phyloP scores from a whole-genome alignment of 306 rosid species.

The Citrullus colocynthis region DNA sequence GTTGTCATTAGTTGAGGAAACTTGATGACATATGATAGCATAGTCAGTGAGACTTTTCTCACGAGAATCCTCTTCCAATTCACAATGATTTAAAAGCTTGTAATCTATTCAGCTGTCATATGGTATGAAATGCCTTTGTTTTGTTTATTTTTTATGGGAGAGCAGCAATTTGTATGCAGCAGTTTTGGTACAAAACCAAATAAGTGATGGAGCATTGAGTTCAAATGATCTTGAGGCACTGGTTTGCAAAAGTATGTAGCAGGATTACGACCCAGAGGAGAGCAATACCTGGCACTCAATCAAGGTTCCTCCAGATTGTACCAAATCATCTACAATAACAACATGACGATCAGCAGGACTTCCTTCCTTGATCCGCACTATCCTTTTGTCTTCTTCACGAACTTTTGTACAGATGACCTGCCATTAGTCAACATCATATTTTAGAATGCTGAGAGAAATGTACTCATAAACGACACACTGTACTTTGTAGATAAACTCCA shows the following conservation, averaged over 20 bases:
- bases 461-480: neutral
- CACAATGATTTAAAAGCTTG: neutral
- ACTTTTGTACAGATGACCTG: slow-evolving; percentile 89
- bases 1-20: neutral
- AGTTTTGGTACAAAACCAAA: neutral
- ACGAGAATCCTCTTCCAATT: neutral
- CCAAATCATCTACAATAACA: slow-evolving; percentile 94
- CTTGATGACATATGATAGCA: neutral
- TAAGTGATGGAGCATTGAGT: neutral
- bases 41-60: neutral
- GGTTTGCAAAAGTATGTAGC: neutral
- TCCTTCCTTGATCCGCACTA: slow-evolving; percentile 93
- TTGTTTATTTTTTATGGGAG: neutral
- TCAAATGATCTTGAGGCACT: neutral
- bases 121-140: neutral
- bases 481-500: neutral
- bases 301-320: slow-evolving; percentile 93
- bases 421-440: slow-evolving; percentile 10
- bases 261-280: neutral
- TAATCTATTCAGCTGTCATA: neutral
- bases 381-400: slow-evolving; percentile 91
- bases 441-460: neutral
- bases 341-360: slow-evolving; percentile 72
- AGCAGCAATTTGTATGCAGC: neutral
- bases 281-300: slow-evolving; percentile 79